phyloP scores from a whole-genome alignment of 352 stramenopile genomes.

The Phytophthora constricta region DNA sequence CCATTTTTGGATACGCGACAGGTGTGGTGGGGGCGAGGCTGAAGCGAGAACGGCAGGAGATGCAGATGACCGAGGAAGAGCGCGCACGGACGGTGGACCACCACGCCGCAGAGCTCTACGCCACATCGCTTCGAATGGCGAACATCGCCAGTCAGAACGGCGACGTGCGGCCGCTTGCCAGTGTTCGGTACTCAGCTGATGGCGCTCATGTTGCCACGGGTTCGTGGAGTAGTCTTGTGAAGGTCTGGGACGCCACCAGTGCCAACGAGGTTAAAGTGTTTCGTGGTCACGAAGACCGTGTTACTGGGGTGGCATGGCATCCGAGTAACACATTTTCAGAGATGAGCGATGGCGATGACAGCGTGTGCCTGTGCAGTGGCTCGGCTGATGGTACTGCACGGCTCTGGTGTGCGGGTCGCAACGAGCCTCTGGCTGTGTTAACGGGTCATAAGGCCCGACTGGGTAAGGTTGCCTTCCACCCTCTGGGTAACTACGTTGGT shows the following conservation, averaged over 20 bases:
- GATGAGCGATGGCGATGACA: constrained; percentile 64
- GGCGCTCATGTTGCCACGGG: constrained; percentile 84
- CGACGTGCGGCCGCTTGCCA: constrained; percentile 91
- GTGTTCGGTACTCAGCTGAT: constrained; percentile 69
- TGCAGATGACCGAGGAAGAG: constrained; percentile 41
- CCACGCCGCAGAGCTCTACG: constrained; percentile 84
- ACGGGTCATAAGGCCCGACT: constrained; percentile 77
- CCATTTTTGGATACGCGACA: constrained; percentile 85
- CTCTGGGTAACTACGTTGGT: constrained; percentile 90
- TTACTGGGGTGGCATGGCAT: constrained; percentile 90
- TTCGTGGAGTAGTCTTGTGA: constrained; percentile 94
- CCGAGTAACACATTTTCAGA: constrained; percentile 57
- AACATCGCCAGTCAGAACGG: constrained; percentile 95
- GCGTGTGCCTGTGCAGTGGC: constrained; percentile 75
- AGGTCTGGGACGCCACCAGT: constrained; percentile 92
- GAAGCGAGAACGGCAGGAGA: constrained; percentile 58
- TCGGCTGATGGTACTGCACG: constrained; percentile 81
- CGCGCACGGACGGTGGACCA: constrained; percentile 55
- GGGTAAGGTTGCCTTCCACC: constrained; percentile 94
- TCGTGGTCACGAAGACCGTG: constrained; percentile 86
- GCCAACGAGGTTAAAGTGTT: constrained; percentile 78
- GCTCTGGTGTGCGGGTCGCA: constrained; percentile 68
- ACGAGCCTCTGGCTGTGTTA: constrained; percentile 66
- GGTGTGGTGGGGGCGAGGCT: constrained; percentile 63
- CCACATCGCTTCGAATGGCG: constrained; percentile 71